Conservation (phyloP, 345 rosid species). For the Populus simonii region DNA sequence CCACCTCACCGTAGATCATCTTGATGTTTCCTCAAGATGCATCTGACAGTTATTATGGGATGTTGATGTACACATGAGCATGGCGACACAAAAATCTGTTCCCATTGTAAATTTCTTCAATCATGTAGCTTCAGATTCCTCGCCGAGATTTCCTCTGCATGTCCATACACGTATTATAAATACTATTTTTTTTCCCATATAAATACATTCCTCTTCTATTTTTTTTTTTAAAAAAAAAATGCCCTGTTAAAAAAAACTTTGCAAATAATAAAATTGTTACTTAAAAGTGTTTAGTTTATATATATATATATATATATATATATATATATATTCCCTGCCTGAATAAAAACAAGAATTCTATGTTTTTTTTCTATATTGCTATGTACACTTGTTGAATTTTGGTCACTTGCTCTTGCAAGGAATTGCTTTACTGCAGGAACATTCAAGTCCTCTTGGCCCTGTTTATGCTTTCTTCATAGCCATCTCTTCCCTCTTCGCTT, state of each 20-base stretch:
- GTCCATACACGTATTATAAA: constrained; percentile 10
- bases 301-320: too few relatives aligned
- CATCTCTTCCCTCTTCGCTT: not conserved
- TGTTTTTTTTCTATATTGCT: not conserved
- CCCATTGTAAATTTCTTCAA: not conserved
- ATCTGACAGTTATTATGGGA: not conserved
- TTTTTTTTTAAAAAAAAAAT: not conserved
- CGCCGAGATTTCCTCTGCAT: constrained; percentile 59
- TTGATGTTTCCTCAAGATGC: not conserved
- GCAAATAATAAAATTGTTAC: too few relatives aligned
- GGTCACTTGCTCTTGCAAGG: not conserved
- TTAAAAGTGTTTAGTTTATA: too few relatives aligned
- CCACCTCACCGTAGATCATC: constrained; percentile 8
- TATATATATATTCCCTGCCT: not conserved
- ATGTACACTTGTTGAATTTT: not conserved
- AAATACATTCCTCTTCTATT: not conserved
- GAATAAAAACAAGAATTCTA: not conserved
- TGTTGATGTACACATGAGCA: not conserved
- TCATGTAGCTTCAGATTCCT: constrained; percentile 51
- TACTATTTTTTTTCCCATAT: not conserved
- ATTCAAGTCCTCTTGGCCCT: not conserved
- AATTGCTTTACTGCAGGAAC: not conserved
- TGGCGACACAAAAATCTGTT: not conserved
- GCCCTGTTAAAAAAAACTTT: too few relatives aligned
- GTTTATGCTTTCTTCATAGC: not conserved